A percentile compares a stretch with the other conserved stretches of the same genome.
phyloP scores from a whole-genome alignment of 2,329 filamentous ascomycete species.

The Arthrobotrys musiformis region DNA sequence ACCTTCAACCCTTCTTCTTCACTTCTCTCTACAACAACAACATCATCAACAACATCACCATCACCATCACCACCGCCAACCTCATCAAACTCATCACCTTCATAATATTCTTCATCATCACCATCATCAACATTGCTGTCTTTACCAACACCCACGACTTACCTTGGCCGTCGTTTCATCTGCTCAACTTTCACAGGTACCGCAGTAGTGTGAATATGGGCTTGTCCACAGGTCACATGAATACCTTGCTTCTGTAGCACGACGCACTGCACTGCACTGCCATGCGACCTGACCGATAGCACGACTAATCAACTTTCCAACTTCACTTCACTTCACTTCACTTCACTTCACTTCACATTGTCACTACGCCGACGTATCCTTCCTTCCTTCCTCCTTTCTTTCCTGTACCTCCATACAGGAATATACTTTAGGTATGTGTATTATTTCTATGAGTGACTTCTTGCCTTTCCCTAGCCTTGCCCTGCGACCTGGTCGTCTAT shows the following conservation, averaged over 20 bases:
- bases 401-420: neutral
- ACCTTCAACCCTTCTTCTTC: neutral
- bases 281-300: conserved; percentile 28
- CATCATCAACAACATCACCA: neutral
- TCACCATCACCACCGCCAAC: neutral
- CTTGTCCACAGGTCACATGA: conserved; percentile 36
- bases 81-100: too few relatives aligned
- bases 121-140: neutral
- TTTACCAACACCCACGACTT: neutral
- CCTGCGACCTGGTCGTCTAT: neutral
- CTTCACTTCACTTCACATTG: neutral
- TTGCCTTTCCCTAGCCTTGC: neutral
- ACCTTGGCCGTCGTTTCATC: neutral
- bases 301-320: conserved; percentile 19
- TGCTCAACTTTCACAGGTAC: neutral
- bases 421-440: neutral
- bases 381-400: too few relatives aligned
- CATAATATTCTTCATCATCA: too few relatives aligned
- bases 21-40: neutral
- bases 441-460: neutral
- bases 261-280: conserved; percentile 27
- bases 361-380: neutral
- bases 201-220: conserved; percentile 13
- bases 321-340: neutral
- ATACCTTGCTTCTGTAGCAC: conserved; percentile 41